Conservation (phyloP, 2,329 filamentous ascomycete genomes). For the Calonectria hongkongensis region DNA sequence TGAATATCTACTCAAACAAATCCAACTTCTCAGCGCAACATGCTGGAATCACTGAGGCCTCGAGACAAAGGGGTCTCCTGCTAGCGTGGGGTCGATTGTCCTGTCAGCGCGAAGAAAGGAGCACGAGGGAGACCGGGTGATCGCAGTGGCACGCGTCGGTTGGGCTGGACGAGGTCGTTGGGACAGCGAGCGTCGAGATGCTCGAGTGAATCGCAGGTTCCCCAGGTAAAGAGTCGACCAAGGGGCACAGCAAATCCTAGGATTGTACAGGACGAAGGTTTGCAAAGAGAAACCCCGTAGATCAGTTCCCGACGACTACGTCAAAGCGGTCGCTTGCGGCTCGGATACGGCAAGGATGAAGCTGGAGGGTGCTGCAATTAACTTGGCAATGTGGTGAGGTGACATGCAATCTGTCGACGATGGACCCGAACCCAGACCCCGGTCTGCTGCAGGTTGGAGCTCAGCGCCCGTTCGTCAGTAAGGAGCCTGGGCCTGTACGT, state of each 20-base stretch:
- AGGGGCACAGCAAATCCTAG: constrained; percentile 35
- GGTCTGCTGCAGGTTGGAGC: constrained; percentile 26
- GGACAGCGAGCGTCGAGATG: constrained; percentile 13
- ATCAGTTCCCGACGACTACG: constrained; percentile 41
- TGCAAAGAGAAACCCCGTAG: constrained; percentile 47
- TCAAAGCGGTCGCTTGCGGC: constrained; percentile 39
- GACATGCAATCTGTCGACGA: constrained; percentile 34
- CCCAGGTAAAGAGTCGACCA: constrained; percentile 38
- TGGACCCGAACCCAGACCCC: constrained; percentile 16
- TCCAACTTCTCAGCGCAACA: constrained; percentile 43
- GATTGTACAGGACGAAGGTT: constrained; percentile 43
- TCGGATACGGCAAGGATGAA: constrained; percentile 44
- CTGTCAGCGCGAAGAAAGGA: neutral
- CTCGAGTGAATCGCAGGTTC: constrained; percentile 10
- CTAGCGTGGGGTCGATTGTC: constrained; percentile 24
- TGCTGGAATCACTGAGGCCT: constrained; percentile 47
- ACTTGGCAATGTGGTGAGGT: constrained; percentile 28
- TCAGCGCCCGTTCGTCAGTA: constrained; percentile 28
- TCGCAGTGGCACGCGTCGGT: constrained; percentile 13
- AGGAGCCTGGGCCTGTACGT: constrained; percentile 11
- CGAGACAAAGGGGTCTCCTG: constrained; percentile 27
- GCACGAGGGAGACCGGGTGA: constrained; percentile 5
- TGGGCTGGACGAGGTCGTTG: constrained; percentile 28
- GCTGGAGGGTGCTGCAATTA: constrained; percentile 29
- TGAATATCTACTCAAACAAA: constrained; percentile 44